Evolutionary conservation across 2,329 filamentous ascomycete species (phyloP).

Genomic region (Nemania abortiva): DNA sequence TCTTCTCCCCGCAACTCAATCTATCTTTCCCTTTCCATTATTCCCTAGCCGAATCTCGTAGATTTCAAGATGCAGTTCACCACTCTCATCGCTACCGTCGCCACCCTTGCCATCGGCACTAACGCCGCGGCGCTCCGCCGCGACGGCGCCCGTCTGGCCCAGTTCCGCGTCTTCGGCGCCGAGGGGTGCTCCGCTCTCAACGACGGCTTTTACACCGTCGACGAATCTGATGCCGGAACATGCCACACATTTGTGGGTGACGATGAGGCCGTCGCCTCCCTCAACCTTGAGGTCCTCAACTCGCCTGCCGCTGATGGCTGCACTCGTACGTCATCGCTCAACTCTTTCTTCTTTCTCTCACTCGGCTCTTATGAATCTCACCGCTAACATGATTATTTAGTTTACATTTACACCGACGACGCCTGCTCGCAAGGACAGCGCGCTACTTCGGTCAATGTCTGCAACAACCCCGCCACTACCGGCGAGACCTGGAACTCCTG

Average conservation of each 20-base stretch:
- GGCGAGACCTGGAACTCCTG: constrained; percentile 35
- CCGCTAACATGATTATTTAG: constrained; percentile 28
- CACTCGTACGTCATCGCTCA: constrained; percentile 41
- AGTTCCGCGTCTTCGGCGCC: constrained; percentile 48
- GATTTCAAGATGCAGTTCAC: constrained; percentile 49
- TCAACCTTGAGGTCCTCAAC: constrained; percentile 40
- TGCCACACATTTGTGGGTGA: constrained; percentile 64
- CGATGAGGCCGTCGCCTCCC: constrained; percentile 42
- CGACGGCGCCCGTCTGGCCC: constrained; percentile 45
- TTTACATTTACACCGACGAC: constrained; percentile 39
- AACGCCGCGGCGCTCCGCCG: constrained; percentile 41
- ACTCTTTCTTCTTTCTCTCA: background rate
- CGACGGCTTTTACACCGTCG: constrained; percentile 48
- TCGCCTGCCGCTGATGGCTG: constrained; percentile 42
- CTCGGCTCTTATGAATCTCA: background rate
- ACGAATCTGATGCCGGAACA: constrained; percentile 39
- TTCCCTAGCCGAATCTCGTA: background rate
- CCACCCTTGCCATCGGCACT: constrained; percentile 42
- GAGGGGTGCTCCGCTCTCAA: constrained; percentile 44
- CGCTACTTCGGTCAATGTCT: constrained; percentile 9
- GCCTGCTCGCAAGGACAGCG: constrained; percentile 30
- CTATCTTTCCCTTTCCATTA: background rate
- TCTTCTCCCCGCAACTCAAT: background rate
- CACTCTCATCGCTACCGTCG: constrained; percentile 40
- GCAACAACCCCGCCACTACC: constrained; percentile 21